A percentile compares a stretch with the other conserved stretches of the same genome.
phyloP scores from a whole-genome alignment of 257 asterid genomes.

The Solanum neorickii region DNA sequence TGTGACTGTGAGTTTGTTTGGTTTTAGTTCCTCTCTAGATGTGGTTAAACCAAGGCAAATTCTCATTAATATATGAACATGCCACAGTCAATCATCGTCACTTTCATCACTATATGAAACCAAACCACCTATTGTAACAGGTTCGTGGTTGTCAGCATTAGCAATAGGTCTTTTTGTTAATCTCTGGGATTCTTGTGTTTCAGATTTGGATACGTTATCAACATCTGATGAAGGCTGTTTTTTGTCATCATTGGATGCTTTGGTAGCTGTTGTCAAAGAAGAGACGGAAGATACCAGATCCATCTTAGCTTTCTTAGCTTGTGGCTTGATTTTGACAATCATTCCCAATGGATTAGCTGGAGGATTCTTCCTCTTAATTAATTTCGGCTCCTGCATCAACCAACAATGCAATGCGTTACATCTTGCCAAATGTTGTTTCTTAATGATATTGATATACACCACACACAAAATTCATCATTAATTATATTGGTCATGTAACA shows the following conservation, averaged over 20 bases:
- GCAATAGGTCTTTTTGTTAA: not conserved
- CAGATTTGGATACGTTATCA: not conserved
- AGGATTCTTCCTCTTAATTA: constrained; percentile 39
- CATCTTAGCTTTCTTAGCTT: constrained; percentile 67
- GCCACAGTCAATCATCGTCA: constrained; percentile 49
- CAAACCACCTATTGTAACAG: constrained; percentile 25
- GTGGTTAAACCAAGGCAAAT: not conserved
- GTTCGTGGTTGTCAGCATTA: not conserved
- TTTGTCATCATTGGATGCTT: not conserved
- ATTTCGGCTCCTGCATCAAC: constrained; percentile 32
- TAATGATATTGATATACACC: not conserved
- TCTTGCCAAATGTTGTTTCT: not conserved
- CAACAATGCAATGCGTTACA: not conserved
- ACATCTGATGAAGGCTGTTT: constrained; percentile 1
- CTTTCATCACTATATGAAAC: constrained; percentile 90
- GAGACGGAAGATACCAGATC: constrained; percentile 15
- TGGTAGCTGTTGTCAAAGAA: not conserved
- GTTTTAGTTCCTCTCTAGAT: not conserved
- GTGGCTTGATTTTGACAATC: constrained; percentile 63
- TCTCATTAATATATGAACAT: not conserved
- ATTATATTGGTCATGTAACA: not conserved
- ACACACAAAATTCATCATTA: not conserved
- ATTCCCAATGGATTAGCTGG: constrained; percentile 33
- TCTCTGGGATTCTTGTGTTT: not conserved
- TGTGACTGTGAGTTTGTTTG: not conserved